Evolutionary conservation across 2,329 filamentous ascomycete genomes (phyloP).

Genomic region (Botrytis pseudocinerea): DNA sequence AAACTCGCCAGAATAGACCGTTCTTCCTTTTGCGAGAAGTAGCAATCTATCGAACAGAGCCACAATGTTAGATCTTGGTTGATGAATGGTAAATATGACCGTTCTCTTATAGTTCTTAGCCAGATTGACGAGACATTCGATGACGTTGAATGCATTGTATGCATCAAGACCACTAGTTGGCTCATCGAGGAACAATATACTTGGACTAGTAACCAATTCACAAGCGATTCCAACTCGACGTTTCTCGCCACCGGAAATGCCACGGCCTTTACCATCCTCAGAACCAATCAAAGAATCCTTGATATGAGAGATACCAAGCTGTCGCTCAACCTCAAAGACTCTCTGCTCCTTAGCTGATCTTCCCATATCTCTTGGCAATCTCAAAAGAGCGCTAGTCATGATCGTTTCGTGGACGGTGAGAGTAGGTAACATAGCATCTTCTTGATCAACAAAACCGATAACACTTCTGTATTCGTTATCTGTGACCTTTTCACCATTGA

Average conservation of each 20-base stretch:
- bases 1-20: slow-evolving; percentile 93
- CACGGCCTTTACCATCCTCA: slow-evolving; percentile 89
- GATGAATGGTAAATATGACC: slow-evolving; percentile 97
- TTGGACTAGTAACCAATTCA: slow-evolving; percentile 94
- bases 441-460: slow-evolving; percentile 96
- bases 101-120: slow-evolving; percentile 97
- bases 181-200: slow-evolving; percentile 95
- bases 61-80: slow-evolving; percentile 96
- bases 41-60: slow-evolving; percentile 94
- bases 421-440: slow-evolving; percentile 94
- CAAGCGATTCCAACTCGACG: slow-evolving; percentile 95
- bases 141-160: slow-evolving; percentile 96
- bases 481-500: slow-evolving; percentile 88
- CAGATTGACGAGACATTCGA: slow-evolving; percentile 91
- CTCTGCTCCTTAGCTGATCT: slow-evolving; percentile 83
- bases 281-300: slow-evolving; percentile 94
- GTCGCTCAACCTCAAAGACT: slow-evolving; percentile 90
- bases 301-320: slow-evolving; percentile 92
- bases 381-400: slow-evolving; percentile 84
- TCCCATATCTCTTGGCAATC: slow-evolving; percentile 91
- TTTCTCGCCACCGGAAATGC: slow-evolving; percentile 97
- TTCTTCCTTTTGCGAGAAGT: slow-evolving; percentile 81
- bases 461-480: slow-evolving; percentile 87
- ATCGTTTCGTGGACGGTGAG: slow-evolving; percentile 98
- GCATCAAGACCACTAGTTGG: slow-evolving; percentile 95